These are phyloP conservation scores for Claviceps digitariae DNA, from an alignment of 2,329 filamentous ascomycete species.

Conservation along the genomic window DNA sequence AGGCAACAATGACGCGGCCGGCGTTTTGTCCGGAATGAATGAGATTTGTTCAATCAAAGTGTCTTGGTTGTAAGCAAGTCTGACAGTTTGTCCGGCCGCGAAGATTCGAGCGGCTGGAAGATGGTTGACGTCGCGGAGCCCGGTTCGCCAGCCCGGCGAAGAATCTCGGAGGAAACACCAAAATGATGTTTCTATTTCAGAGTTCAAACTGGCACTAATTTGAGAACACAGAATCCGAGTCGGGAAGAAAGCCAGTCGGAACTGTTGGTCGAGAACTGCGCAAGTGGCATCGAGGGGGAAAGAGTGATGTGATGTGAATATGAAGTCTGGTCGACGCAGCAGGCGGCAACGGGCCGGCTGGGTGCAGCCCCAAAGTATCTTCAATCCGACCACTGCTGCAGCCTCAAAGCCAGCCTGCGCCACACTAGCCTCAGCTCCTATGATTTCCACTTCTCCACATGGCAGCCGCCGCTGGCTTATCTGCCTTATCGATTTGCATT, in stretches of 20 bases:
- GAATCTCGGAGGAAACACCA: background rate
- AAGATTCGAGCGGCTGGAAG: background rate
- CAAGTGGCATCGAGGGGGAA: background rate
- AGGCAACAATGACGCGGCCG: background rate
- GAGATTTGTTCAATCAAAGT: background rate
- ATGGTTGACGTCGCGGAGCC: background rate
- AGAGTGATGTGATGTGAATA: background rate
- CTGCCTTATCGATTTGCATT: constrained; percentile 1
- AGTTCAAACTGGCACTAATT: background rate
- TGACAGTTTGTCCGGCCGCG: background rate
- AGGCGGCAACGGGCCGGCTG: background rate
- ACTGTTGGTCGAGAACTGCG: background rate
- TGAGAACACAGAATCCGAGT: background rate
- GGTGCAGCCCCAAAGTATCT: background rate
- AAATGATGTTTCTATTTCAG: background rate
- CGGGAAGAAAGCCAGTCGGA: background rate
- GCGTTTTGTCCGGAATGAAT: background rate
- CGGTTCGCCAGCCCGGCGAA: constrained; percentile 1
- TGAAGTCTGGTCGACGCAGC: background rate
- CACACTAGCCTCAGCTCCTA: background rate
- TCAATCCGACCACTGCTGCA: background rate
- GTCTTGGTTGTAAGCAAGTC: background rate
- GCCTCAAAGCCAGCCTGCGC: background rate
- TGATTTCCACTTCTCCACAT: background rate
- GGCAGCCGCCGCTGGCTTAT: background rate